These are phyloP conservation scores for Favolaschia claudopus DNA, from an alignment of 768 basidiomycete species.

Conservation along the genomic window DNA sequence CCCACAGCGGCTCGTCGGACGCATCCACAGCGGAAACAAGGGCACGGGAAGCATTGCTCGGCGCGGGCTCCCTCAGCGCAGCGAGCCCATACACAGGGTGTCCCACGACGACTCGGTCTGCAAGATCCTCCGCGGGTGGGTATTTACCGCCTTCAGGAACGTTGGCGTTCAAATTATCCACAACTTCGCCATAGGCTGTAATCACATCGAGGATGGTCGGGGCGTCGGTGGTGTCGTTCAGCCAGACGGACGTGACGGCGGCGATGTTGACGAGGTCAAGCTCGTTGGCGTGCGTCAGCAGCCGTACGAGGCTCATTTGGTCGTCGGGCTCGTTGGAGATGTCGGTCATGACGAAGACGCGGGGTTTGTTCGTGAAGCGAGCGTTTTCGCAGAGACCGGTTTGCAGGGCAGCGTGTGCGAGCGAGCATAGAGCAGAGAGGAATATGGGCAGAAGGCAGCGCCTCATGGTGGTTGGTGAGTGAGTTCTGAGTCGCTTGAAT, in stretches of 20 bases:
- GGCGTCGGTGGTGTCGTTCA: conserved; percentile 10
- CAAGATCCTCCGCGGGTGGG: conserved; percentile 11
- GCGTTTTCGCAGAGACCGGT: no score
- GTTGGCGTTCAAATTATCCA: conserved; percentile 17
- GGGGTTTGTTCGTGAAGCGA: no score
- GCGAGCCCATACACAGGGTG: conserved; percentile 21
- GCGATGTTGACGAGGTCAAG: conserved; percentile 16
- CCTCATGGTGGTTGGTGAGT: no score
- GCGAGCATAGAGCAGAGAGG: no score
- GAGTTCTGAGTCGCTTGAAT: no score
- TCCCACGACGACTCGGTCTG: conserved; percentile 6
- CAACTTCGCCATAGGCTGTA: conserved; percentile 9
- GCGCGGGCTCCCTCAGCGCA: conserved; percentile 10
- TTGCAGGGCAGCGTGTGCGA: no score
- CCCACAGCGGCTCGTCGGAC: conserved; percentile 17
- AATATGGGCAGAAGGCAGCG: no score
- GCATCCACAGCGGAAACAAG: conserved; percentile 1
- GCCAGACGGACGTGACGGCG: conserved; percentile 24
- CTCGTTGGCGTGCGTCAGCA: conserved; percentile 21
- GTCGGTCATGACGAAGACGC: no score
- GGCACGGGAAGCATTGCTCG: conserved; percentile 9
- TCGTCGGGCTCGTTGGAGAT: no score
- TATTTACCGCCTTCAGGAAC: conserved; percentile 3
- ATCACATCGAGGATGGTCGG: conserved; percentile 11
- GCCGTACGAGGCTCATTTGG: conserved; percentile 19